Percentiles rank a stretch among this genome's conserved stretches.
Conservation (phyloP, 495 filamentous ascomycete genomes). For the Lasiosphaeria ovina region DNA sequence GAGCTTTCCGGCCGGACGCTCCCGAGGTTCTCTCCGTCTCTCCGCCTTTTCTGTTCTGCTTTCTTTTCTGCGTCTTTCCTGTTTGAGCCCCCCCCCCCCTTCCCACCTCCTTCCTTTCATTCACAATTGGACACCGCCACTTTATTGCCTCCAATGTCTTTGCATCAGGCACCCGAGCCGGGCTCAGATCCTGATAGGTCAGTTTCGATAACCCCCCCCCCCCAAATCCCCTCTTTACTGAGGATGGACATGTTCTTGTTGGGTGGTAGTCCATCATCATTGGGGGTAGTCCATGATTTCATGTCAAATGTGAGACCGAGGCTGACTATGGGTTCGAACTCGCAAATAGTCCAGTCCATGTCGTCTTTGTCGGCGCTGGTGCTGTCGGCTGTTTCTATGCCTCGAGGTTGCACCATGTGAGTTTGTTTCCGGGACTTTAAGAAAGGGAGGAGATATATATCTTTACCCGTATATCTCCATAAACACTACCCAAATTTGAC, state of each 20-base stretch:
- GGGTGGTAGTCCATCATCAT: no score
- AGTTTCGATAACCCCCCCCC: not conserved
- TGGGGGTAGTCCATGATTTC: not conserved
- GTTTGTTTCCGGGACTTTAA: slow-evolving; percentile 10
- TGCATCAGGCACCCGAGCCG: slow-evolving; percentile 18
- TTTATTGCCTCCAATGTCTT: no score
- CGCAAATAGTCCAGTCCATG: slow-evolving; percentile 40
- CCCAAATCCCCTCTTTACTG: no score
- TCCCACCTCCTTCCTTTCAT: no score
- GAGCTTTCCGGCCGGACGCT: no score
- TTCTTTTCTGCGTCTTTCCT: no score
- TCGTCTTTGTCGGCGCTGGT: slow-evolving; percentile 57
- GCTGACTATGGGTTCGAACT: slow-evolving; percentile 8
- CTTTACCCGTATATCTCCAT: not conserved
- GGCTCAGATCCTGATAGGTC: slow-evolving; percentile 25
- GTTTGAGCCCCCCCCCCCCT: no score
- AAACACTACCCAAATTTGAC: no score
- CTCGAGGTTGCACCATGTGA: slow-evolving; percentile 51
- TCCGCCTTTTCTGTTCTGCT: no score
- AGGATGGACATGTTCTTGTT: no score
- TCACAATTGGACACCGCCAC: no score
- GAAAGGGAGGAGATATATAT: not conserved
- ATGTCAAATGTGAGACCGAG: not conserved
- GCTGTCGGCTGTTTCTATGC: slow-evolving; percentile 61
- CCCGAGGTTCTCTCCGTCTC: no score